Percentiles rank a stretch among this genome's conserved stretches.
These are phyloP conservation scores for Melianthus villosus DNA, from an alignment of 441 rosid genomes.

Conservation along the genomic window DNA sequence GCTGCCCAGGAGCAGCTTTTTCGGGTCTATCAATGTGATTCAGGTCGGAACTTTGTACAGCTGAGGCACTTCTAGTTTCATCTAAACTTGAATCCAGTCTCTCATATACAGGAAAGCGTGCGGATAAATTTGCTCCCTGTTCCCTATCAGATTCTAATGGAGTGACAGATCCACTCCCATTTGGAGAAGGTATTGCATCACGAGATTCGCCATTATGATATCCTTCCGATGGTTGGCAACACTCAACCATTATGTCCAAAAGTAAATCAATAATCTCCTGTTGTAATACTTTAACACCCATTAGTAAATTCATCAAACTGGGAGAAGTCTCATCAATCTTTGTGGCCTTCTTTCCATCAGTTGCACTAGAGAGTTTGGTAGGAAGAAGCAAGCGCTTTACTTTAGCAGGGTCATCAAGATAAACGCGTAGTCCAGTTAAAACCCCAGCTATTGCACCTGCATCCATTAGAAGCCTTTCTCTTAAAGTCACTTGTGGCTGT, in stretches of 20 bases:
- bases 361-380: slow-evolving; percentile 52
- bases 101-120: slow-evolving; percentile 40
- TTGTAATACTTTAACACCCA: slow-evolving; percentile 98
- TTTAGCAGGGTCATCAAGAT: slow-evolving; percentile 94
- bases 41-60: slow-evolving; percentile 59
- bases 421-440: slow-evolving; percentile 85
- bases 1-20: slow-evolving; percentile 41
- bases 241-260: slow-evolving; percentile 95
- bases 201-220: slow-evolving; percentile 40
- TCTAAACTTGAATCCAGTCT: slow-evolving; percentile 63
- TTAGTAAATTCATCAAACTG: slow-evolving; percentile 91
- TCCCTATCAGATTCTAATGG: slow-evolving; percentile 57
- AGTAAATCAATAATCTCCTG: slow-evolving; percentile 95
- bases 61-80: slow-evolving; percentile 46
- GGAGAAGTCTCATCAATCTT: slow-evolving; percentile 78
- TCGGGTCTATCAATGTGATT: slow-evolving; percentile 29
- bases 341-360: slow-evolving; percentile 57
- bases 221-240: slow-evolving; percentile 92
- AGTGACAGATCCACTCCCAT: slow-evolving; percentile 39
- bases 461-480: slow-evolving; percentile 96
- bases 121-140: slow-evolving; percentile 37
- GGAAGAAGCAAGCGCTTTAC: slow-evolving; percentile 95
- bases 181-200: slow-evolving; percentile 37
- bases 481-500: slow-evolving; percentile 82
- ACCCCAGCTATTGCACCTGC: slow-evolving; percentile 98